Percentiles rank a stretch among this genome's conserved stretches.
These are phyloP conservation scores for Hibiscus tridactylites DNA, from an alignment of 345 rosid genomes.

Conservation along the genomic window DNA sequence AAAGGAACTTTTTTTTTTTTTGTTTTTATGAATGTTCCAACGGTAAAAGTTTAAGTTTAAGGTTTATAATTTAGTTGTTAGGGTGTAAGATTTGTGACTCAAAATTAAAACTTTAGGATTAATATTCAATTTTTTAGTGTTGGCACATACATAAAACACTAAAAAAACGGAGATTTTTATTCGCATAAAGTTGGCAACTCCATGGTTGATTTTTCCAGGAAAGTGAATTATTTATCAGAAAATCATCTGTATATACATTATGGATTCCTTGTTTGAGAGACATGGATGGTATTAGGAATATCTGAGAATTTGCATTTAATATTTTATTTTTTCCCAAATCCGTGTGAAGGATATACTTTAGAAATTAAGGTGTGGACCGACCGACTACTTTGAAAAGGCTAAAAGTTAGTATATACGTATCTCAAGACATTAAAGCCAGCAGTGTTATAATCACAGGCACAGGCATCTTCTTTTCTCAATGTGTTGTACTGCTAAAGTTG, in stretches of 20 bases:
- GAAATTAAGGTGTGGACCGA: not conserved
- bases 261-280: not conserved
- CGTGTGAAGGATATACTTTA: conserved; percentile 6
- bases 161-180: too few relatives aligned
- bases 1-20: too few relatives aligned
- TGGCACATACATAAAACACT: too few relatives aligned
- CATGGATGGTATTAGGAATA: not conserved
- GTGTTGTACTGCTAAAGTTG: not conserved
- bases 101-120: too few relatives aligned
- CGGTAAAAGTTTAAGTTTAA: too few relatives aligned
- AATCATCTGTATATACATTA: too few relatives aligned
- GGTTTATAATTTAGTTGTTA: too few relatives aligned
- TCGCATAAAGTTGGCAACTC: not conserved
- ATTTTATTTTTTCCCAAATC: not conserved
- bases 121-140: too few relatives aligned
- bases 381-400: not conserved
- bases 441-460: not conserved
- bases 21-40: too few relatives aligned
- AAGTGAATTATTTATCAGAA: too few relatives aligned
- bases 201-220: not conserved
- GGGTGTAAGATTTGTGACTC: too few relatives aligned
- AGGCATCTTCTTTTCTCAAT: conserved; percentile 2
- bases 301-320: not conserved
- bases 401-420: not conserved
- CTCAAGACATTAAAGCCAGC: not conserved